Base-by-base conservation (phyloP, 495 filamentous ascomycete species). In the Niebla homalea region DNA sequence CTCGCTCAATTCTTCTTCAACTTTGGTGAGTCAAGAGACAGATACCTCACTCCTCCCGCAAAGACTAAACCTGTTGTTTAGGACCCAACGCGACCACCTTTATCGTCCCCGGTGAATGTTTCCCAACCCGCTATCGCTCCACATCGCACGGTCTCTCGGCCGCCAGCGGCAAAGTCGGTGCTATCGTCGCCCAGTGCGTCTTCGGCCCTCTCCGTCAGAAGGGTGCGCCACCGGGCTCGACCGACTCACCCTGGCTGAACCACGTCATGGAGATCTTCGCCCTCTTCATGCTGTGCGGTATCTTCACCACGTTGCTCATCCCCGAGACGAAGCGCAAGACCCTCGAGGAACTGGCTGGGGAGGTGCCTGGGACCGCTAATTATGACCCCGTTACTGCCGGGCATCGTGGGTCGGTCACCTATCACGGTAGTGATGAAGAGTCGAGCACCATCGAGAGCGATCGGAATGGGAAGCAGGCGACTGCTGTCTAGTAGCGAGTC, bases 1-100 rank as follows among this genome's bases (percentile, higher is more conserved):
- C 66, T 92, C 3, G 79, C 81, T n/a, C 83, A 90, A 56, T 85
- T 87, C 69, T 89, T 87, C 70, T 90, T 90, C 75, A 89, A 90
- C 68, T 89, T 77, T 51, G 70, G 57, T 49, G 40, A 36, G 50
- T 46, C 23, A 48, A 16, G 10, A 7, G 10, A 36, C 6, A 18
- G 3, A 16, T 18, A 5, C 14, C 29, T 32, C 8, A 11, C 32
- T 7, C 11, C n/a, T 5, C 15, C n/a, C 19, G 20, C 45, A 19
- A 6, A 15, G 19, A 25, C 48, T 53, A 43, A 57, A 32, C 12
- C 15, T 35, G 8, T 40, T 35, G 12, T 46, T 7, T 77, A 59
- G 81, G 87, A 1, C 89, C 89, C 46, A 94, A 94, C 65, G 73
- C 85, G 1, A 94, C 85, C 19, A 94, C 87, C 29, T 94, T 94